Base-by-base conservation (phyloP, 306 rosid genomes). In the Purshia tridentata region DNA sequence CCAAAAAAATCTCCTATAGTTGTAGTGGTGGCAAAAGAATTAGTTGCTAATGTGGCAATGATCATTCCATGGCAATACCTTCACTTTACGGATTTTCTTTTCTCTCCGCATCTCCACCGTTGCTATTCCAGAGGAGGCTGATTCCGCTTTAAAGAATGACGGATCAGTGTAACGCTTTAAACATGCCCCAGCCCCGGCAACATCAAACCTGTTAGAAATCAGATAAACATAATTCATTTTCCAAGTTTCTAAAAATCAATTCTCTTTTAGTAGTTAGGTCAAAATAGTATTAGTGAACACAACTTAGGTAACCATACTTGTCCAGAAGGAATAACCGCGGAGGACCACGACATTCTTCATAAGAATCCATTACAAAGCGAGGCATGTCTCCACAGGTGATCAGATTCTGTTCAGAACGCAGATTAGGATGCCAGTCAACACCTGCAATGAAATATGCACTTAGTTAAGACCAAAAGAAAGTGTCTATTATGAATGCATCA, bases 131-230 rank as follows among this genome's bases (percentile, higher is more conserved):
- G 81, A 80, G 70, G 86, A 70, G 58, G 84, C 80, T 42, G 88
- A 35, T 47, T 84, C 98, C 22, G 71, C 84, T 82, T 86, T 87
- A 80, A 92, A 91, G 85, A 87, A 84, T 46, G 99, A 95, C 8
- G 99, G 99, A 80, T 95, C 97, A 60, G 97, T 87, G 84, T 90
- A 95, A 51, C 99, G 98, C 85, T 92, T 92, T 77, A 95, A 81
- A 83, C 98, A 95, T 63, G 97, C 93, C 77, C 99, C 98, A 76
- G 93, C 98, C 65, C 98, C 99, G 50, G 97, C 98, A 77, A 90
- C 91, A 78, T 95, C 98, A 80, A 92, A 92, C 92, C 99, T 95
- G 85, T 77, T 57, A 68, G 65, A 88, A 81, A 79, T 64, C 58
- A 72, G 77, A 71, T 72, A 42, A 68, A 45, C 58, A 70, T 65